Conservation (phyloP, 2,329 filamentous ascomycete species). For the Monascus ruber region DNA sequence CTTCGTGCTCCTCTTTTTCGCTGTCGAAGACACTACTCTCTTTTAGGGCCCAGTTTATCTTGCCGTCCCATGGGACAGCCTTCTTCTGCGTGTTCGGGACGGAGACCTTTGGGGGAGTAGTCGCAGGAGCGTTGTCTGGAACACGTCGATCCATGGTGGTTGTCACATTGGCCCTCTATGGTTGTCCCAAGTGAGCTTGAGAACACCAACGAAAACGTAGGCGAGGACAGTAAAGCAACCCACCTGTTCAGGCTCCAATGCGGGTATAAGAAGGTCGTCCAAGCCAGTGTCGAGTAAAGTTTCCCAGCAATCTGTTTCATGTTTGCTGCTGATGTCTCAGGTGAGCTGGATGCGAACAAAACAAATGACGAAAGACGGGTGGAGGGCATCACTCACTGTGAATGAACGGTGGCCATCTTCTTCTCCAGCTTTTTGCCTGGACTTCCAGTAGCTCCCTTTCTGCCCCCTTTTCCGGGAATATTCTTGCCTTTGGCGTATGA, state of each 20-base stretch:
- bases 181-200: not conserved
- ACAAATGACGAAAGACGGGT: no score
- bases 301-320: no score
- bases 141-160: no score
- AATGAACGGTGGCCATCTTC: no score
- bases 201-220: not conserved
- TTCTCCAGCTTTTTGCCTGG: no score
- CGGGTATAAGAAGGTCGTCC: slow-evolving; percentile 6
- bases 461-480: no score
- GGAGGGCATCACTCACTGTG: no score
- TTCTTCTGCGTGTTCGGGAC: not conserved
- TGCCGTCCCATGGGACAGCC: slow-evolving; percentile 11
- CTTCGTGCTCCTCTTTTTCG: slow-evolving; percentile 10
- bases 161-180: not conserved
- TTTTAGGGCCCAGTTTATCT: slow-evolving; percentile 10
- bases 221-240: not conserved
- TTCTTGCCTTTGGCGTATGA: no score
- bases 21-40: slow-evolving; percentile 12
- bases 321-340: no score
- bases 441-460: no score
- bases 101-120: not conserved
- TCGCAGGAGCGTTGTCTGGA: no score
- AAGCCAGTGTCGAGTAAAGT: slow-evolving; percentile 4
- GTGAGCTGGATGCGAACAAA: no score
- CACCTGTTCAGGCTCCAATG: slow-evolving; percentile 7